Evolutionary conservation across 2,329 filamentous ascomycete species (phyloP), one percentile per base, ranked within the genome.

Genomic region (Penicillium sp.): DNA sequence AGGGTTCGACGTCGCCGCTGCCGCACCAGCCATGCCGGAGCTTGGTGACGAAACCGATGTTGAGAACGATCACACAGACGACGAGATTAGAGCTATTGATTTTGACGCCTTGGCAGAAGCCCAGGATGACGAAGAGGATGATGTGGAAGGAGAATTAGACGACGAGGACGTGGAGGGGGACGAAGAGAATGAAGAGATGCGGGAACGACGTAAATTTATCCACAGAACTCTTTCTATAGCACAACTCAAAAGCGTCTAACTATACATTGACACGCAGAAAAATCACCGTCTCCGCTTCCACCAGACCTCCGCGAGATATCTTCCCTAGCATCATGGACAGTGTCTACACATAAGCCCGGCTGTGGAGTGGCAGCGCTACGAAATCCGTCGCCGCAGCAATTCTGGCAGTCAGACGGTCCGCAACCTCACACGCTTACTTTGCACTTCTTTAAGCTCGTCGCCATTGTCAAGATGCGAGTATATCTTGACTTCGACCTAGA

Each of bases 401-500:
- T 84, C 73, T 87, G 84, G 84, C 84, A 87, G 68, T 86, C 83
- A 11, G 84, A 87, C 65, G 84, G 84, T 2, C 84, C 84, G 0
- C 84, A 87, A 60, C 84, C 84, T 2, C 84, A 87, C 64, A 81
- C 80, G 8, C 74, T 87, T 12, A 85, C 81, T 56, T 77, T 86
- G 2, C 84, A 87, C 78, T 77, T 89, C 81, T 67, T 83, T 67
- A 75, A 84, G 73, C 63, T 81, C 60, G 67, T 81, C 63, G 64
- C 79, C 56, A 62, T 85, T 69, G 62, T 82, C 62, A 68, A 79
- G 63, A 65, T 83, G 71, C 59, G 79, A 64, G 62, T 81, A 50
- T 74, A 88, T 64, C 86, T 99, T 46, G 92, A 99, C 75, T 96
- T 96, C 72, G 86, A 88, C 60, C 84, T 90, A 54, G 94, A 99